A percentile compares a stretch with the other conserved stretches of the same genome.
phyloP scores from a whole-genome alignment of 2,329 filamentous ascomycete genomes.

The Microcyclospora tardicrescens region DNA sequence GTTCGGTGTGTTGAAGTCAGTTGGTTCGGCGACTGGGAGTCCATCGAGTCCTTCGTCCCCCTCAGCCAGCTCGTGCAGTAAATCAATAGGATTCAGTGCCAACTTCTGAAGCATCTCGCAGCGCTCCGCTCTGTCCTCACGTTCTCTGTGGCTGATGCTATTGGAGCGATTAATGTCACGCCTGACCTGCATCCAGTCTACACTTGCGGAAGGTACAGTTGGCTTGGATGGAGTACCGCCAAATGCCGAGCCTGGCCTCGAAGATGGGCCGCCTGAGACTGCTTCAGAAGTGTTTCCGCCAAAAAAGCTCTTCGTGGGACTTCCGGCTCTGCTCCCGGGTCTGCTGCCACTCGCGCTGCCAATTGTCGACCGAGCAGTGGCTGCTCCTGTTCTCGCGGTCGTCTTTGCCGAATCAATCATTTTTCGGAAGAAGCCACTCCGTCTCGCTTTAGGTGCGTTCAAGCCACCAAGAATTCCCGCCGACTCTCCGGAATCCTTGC shows the following conservation, averaged over 20 bases:
- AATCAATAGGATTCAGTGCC: slow-evolving; percentile 77
- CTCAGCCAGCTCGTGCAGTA: slow-evolving; percentile 70
- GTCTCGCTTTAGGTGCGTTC: slow-evolving; percentile 56
- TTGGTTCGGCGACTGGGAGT: slow-evolving; percentile 65
- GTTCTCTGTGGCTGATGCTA: slow-evolving; percentile 78
- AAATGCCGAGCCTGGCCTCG: slow-evolving; percentile 15
- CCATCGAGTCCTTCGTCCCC: slow-evolving; percentile 85
- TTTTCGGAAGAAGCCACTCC: slow-evolving; percentile 83
- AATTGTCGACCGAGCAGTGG: slow-evolving; percentile 76
- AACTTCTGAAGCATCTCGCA: slow-evolving; percentile 92
- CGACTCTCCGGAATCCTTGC: slow-evolving; percentile 47
- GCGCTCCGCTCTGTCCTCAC: slow-evolving; percentile 68
- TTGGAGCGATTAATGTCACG: slow-evolving; percentile 93
- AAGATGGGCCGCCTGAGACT: slow-evolving; percentile 38
- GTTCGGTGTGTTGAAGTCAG: slow-evolving; percentile 59
- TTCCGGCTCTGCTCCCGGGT: slow-evolving; percentile 26
- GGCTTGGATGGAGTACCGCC: slow-evolving; percentile 3
- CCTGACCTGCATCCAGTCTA: slow-evolving; percentile 94
- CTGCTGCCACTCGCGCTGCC: slow-evolving; percentile 39
- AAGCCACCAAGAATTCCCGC: slow-evolving; percentile 66
- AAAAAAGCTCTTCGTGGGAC: slow-evolving; percentile 34
- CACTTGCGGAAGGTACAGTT: slow-evolving; percentile 8
- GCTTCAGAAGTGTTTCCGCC: slow-evolving; percentile 31
- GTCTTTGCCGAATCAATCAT: slow-evolving; percentile 91
- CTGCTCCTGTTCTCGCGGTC: slow-evolving; percentile 56